Percentiles rank a stretch among this genome's conserved stretches.
Evolutionary conservation across 176 grass and related monocot genomes (phyloP).

Genomic region (Miscanthus lutarioriparius): DNA sequence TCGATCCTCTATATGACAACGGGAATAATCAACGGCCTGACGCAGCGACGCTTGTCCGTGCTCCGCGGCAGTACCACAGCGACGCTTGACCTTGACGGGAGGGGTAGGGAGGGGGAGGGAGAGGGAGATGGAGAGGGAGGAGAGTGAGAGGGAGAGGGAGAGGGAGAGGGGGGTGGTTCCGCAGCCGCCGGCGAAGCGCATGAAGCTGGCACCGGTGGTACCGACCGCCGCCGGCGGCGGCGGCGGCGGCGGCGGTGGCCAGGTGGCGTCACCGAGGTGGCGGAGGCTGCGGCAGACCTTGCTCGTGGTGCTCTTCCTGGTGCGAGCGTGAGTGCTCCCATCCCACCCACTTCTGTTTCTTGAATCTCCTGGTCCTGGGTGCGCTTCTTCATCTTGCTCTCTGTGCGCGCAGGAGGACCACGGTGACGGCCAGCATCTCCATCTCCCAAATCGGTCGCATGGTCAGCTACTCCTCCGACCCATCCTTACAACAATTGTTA

Average conservation of each 20-base stretch:
- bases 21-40: too few relatives aligned
- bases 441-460: neutral
- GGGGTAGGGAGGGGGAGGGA: too few relatives aligned
- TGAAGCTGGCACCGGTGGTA: neutral
- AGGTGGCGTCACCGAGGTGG: neutral
- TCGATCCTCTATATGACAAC: too few relatives aligned
- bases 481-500: neutral
- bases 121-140: neutral
- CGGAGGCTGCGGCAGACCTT: neutral
- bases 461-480: neutral
- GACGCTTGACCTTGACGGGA: too few relatives aligned
- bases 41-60: neutral
- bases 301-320: conserved; percentile 8
- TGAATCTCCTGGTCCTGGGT: neutral
- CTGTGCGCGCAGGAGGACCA: neutral
- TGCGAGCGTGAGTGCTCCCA: neutral
- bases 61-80: neutral
- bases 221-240: neutral
- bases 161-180: neutral
- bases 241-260: neutral
- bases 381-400: neutral
- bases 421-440: neutral
- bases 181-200: neutral
- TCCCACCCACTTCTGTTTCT: neutral
- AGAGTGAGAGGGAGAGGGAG: too few relatives aligned